These are phyloP conservation scores for Harrya chromipes DNA, from an alignment of 768 basidiomycete species.

Conservation along the genomic window DNA sequence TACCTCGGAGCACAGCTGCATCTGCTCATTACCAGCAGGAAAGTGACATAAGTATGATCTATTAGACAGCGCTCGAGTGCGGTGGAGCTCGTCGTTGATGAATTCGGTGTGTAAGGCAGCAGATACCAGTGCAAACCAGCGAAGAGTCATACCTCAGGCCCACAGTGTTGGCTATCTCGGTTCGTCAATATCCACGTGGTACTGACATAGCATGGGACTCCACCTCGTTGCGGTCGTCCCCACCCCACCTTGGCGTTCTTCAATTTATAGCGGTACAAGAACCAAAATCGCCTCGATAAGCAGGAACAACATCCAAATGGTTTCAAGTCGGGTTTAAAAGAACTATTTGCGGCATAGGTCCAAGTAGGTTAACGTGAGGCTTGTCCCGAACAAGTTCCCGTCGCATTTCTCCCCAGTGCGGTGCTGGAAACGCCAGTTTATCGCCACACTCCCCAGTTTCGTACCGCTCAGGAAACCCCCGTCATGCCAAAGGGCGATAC, in stretches of 20 bases:
- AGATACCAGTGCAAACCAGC: conserved; percentile 5
- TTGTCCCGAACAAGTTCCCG: conserved; percentile 9
- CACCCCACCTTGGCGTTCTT: not conserved
- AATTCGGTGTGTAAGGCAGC: conserved; percentile 8
- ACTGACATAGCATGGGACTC: not conserved
- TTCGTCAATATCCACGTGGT: too few relatives aligned
- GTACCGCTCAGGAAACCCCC: conserved; percentile 2
- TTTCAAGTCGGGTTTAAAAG: conserved; percentile 2
- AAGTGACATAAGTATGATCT: not conserved
- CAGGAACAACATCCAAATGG: not conserved
- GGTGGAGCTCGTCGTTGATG: conserved; percentile 7
- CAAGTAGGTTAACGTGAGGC: not conserved
- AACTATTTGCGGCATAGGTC: not conserved
- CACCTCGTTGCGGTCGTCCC: not conserved
- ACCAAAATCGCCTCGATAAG: not conserved
- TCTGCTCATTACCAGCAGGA: not conserved
- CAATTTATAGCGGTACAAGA: not conserved
- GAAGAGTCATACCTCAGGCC: too few relatives aligned
- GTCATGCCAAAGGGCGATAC: conserved; percentile 4
- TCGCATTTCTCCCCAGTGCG: conserved; percentile 6
- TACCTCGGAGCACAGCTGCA: conserved; percentile 3
- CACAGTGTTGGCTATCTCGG: too few relatives aligned
- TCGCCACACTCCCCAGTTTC: conserved; percentile 1
- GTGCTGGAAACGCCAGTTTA: conserved; percentile 13
- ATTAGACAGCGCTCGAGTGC: not conserved